phyloP scores from a whole-genome alignment of 2,329 filamentous ascomycete species.

The Colletotrichum orbiculare region DNA sequence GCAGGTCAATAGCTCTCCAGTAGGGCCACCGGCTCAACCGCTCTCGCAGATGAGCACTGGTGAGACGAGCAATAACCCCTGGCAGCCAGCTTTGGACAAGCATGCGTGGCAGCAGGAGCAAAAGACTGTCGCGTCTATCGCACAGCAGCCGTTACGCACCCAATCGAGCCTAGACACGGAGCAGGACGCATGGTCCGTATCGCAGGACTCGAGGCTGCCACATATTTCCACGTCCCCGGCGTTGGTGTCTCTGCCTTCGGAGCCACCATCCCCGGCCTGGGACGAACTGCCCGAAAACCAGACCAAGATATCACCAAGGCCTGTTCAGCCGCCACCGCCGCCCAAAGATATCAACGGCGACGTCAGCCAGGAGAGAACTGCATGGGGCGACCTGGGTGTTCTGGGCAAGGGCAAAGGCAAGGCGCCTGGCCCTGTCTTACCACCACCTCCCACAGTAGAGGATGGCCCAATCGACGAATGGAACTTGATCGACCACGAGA shows the following conservation, averaged over 20 bases:
- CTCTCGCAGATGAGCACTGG: conserved; percentile 56
- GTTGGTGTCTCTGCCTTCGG: conserved; percentile 49
- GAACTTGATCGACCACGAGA: conserved; percentile 52
- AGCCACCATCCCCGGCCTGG: conserved; percentile 51
- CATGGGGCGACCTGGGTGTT: conserved; percentile 61
- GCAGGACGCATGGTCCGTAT: conserved; percentile 48
- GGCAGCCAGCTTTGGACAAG: conserved; percentile 50
- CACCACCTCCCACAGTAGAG: conserved; percentile 38
- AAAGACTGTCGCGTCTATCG: neutral
- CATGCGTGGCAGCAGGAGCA: conserved; percentile 25
- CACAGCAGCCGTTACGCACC: conserved; percentile 22
- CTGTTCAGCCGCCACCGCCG: conserved; percentile 38
- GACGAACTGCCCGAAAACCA: conserved; percentile 47
- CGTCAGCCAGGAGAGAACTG: conserved; percentile 55
- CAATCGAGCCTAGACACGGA: conserved; percentile 22
- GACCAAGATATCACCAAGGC: conserved; percentile 27
- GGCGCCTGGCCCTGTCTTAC: conserved; percentile 40
- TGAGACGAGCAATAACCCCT: conserved; percentile 57
- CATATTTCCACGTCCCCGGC: conserved; percentile 37
- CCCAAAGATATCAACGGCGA: conserved; percentile 45
- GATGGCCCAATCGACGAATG: conserved; percentile 55
- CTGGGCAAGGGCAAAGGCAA: conserved; percentile 56
- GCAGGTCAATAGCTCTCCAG: conserved; percentile 33
- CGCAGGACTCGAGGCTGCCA: conserved; percentile 29
- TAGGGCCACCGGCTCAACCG: conserved; percentile 44